Evolutionary conservation across 352 stramenopile species (phyloP), one percentile per base, ranked within the genome.

Genomic region (Aphanomyces euteiches): DNA sequence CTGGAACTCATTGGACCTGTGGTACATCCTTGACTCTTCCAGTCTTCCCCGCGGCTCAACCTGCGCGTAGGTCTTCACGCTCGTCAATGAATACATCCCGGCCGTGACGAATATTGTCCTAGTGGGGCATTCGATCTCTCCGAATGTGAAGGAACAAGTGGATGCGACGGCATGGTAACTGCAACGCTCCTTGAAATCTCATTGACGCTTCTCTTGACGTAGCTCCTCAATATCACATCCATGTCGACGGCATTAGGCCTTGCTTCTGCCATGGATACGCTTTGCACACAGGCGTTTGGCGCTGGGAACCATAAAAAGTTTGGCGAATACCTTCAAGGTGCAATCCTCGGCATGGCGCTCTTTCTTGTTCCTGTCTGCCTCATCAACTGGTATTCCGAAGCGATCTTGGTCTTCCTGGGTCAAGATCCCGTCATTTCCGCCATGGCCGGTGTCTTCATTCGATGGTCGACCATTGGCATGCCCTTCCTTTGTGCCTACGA

Each of bases 401-500:
- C 48, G 39, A 77, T 88, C 41, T 71, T 89, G 57, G 58, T 83
- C 3, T 50, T 73, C 56, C 72, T 89, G 47, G 75, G 77, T 0
- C 80, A 87, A 50, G 77, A 86, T 38, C 38, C 61, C 10, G 60
- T 37, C 37, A 71, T 56, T 89, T 76, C 88, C 7, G 79, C 4
- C 47, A 69, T 53, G 79, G 83, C 6, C 84, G 83, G 83, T 56
- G 84, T 38, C 21, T 87, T 41, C 71, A 77, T 15, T 43, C 75
- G 19, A 75, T 77, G 0, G 19, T 75, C 7, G 66, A 69, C 93
- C 3, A 81, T 89, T 43, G 84, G 86, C n/a, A 71, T 90, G 34
- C 88, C 88, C 8, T 92, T 90, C 67, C 69, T 90, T 3, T 94
- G 89, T 66, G 21, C 78, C 17, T 95, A 92, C 67, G 85, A 95